Base-by-base conservation (phyloP, 192 early-diverging fungal species). In the Pilaira anomala region DNA sequence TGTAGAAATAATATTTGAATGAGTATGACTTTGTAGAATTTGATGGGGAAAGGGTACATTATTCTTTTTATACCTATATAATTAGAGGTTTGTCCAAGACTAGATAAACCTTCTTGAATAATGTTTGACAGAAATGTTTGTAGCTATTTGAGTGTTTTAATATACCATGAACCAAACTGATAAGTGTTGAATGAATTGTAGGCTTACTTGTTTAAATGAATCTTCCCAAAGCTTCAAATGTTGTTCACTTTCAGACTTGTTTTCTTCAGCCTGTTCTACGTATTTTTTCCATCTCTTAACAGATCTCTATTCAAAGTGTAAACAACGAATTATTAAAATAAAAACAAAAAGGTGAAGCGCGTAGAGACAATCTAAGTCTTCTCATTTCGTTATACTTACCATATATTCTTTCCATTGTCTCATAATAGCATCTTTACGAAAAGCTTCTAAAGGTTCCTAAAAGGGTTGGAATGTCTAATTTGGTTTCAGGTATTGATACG, bases 371-470 rank as follows among this genome's bases (percentile, higher is more conserved):
- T 57, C 41, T 57, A 22, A 11, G 9, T 8, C 8, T 18, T 16
- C n/a, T 8, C 21, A 5, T 2, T 44, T 46, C n/a, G n/a, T 26
- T 28, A 26, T 29, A 52, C 49, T 40, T 39, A 63, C 62, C 39
- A 13, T 63, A 29, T 66, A 66, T 41, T 49, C 48, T 21, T 58
- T 48, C 61, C 36, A 41, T 40, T 61, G 66, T 54, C 60, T 26
- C 6, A 55, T 30, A 14, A 57, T 57, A 45, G 51, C 41, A 49
- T 61, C 49, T 21, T 16, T 39, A 54, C 51, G 50, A 25, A 52
- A 66, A 13, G 46, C 25, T 48, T 62, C 29, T 26, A 33, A 68
- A 33, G 18, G 59, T 48, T 44, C 39, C 42, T 44, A 33, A 26
- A 18, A 19, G 44, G 44, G 29, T 62, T 33, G 24, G 48, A 50